Evolutionary conservation across 2,329 filamentous ascomycete genomes (phyloP).

Genomic region (Nannizzia gypsea): DNA sequence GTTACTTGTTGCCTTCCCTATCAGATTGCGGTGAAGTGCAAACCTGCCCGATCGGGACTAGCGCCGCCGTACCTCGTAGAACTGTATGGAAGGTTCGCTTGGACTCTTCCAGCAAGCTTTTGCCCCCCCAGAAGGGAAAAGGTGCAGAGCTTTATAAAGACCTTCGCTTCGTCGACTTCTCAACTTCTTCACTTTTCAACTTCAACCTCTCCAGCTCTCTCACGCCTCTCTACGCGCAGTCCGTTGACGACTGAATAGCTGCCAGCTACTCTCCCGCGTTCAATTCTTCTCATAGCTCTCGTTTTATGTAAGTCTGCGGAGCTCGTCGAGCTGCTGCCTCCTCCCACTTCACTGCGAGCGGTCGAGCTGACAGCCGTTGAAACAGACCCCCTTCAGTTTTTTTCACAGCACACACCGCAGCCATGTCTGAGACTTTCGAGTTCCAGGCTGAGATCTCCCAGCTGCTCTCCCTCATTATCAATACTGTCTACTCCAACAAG

Average conservation of each 20-base stretch:
- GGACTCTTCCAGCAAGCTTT: slow-evolving; percentile 9
- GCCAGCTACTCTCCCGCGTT: neutral
- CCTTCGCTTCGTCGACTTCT: slow-evolving; percentile 13
- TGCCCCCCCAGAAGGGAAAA: slow-evolving; percentile 9
- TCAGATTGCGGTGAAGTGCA: neutral
- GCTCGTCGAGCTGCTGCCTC: slow-evolving; percentile 9
- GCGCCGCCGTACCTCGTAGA: slow-evolving; percentile 13
- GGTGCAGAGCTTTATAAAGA: slow-evolving; percentile 10
- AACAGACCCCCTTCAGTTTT: slow-evolving; percentile 6
- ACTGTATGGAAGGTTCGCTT: slow-evolving; percentile 17
- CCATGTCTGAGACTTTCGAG: slow-evolving; percentile 97
- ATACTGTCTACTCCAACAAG: slow-evolving; percentile 99
- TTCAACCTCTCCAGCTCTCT: slow-evolving; percentile 12
- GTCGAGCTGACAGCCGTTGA: neutral
- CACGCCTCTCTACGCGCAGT: slow-evolving; percentile 11
- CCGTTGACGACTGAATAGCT: slow-evolving; percentile 7
- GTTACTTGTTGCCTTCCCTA: neutral
- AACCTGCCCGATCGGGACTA: neutral
- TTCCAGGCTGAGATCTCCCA: slow-evolving; percentile 99
- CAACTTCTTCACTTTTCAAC: slow-evolving; percentile 15
- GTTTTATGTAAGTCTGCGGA: slow-evolving; percentile 4
- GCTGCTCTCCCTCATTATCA: slow-evolving; percentile 98
- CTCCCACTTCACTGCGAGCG: neutral
- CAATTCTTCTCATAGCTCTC: slow-evolving; percentile 8
- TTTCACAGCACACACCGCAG: slow-evolving; percentile 24